Conservation (phyloP, 129 eudicot species). For the Smallanthus sonchifolius region DNA sequence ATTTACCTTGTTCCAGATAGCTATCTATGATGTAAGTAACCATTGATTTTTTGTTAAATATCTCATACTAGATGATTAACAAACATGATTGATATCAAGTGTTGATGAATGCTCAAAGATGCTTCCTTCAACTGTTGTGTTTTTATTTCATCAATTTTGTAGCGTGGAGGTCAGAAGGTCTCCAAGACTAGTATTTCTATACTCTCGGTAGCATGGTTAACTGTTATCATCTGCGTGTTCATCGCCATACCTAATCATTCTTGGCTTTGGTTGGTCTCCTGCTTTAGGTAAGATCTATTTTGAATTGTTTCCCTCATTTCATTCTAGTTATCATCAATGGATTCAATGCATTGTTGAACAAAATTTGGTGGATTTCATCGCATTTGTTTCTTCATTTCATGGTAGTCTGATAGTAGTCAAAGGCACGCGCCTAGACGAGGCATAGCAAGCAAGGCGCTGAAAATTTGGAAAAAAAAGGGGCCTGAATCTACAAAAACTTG, state of each 20-base stretch:
- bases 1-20: conserved; percentile 77
- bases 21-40: conserved; percentile 74
- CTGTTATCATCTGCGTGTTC: conserved; percentile 69
- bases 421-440: too few relatives aligned
- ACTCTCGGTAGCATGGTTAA: conserved; percentile 63
- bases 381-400: background rate
- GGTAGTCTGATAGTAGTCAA: background rate
- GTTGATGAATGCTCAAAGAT: background rate
- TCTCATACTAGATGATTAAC: background rate
- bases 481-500: too few relatives aligned
- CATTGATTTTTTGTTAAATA: background rate
- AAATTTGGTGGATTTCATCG: background rate
- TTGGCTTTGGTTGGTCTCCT: conserved; percentile 90
- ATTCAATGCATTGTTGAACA: background rate
- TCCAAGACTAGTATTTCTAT: conserved; percentile 60
- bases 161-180: conserved; percentile 87
- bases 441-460: too few relatives aligned
- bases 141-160: conserved; percentile 13
- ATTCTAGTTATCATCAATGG: background rate
- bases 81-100: background rate
- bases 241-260: conserved; percentile 68
- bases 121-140: background rate
- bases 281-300: conserved; percentile 67
- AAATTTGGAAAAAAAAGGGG: too few relatives aligned
- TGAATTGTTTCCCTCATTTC: background rate